phyloP scores from a whole-genome alignment of 495 filamentous ascomycete genomes.

The Filosporella fistucella region DNA sequence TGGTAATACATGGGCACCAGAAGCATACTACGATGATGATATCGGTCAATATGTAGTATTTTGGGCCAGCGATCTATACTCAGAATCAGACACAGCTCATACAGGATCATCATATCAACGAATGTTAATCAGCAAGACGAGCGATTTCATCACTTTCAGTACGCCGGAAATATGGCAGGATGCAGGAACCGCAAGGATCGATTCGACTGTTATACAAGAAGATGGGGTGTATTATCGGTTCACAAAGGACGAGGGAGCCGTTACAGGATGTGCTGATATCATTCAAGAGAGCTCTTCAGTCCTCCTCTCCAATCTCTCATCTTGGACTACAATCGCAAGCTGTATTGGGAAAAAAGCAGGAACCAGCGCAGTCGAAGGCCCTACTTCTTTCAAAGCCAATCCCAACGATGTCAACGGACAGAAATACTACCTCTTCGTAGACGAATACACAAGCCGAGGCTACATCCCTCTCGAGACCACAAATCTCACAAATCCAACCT shows the following conservation, averaged over 20 bases:
- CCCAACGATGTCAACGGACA: neutral
- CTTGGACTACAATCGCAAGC: neutral
- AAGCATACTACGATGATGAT: neutral
- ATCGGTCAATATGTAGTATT: neutral
- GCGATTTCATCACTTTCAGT: constrained; percentile 1
- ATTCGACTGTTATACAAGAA: neutral
- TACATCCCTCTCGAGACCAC: constrained; percentile 1
- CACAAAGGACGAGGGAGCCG: neutral
- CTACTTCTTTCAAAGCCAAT: neutral
- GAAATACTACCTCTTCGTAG: constrained; percentile 1
- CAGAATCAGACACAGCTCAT: neutral
- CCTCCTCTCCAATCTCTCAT: neutral
- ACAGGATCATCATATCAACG: neutral
- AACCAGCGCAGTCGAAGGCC: neutral
- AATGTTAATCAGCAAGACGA: neutral
- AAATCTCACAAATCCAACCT: neutral
- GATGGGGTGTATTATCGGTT: neutral
- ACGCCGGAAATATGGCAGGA: neutral
- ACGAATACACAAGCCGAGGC: neutral
- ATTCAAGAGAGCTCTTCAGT: constrained; percentile 2
- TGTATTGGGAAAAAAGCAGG: neutral
- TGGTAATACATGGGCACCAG: neutral
- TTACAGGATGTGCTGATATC: neutral
- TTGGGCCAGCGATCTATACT: neutral
- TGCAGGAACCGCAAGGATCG: neutral